Evolutionary conservation across 371 early-diverging fungal genomes (phyloP), one percentile per base, ranked within the genome.

Genomic region (Cladochytrium tenue): DNA sequence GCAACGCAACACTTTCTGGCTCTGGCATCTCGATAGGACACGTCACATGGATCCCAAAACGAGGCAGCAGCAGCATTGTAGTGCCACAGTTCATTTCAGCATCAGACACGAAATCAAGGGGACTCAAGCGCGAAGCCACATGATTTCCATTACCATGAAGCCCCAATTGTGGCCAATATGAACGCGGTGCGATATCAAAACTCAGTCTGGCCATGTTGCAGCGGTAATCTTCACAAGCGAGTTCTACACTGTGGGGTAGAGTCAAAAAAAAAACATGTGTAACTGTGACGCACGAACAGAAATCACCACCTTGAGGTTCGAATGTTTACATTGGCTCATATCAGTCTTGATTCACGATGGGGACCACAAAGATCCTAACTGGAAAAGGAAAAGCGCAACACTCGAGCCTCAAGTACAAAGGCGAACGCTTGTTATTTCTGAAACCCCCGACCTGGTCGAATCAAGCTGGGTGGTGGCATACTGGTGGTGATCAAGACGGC

Each of bases 11-110:
- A 0, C 73, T 74, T 62, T 77, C 78, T 0, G 75, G 75, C 58
- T 77, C 78, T 28, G 69, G 67, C 58, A 77, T 75, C 78, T 23
- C 73, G 78, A 50, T 69, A 77, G n/a, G 51, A 10, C 17, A n/a
- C 58, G 27, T 58, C 61, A 59, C 78, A 77, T 2, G 67, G 68
- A 35, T 72, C 63, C 7, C 35, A 20, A 56, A 56, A 71, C 28
- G 61, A 23, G 5, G 25, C 33, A 5, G 63, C 56, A 10, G 64
- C 57, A 7, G 65, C 50, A 15, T 32, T 36, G 27, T 69, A 67
- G 36, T 72, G 61, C 68, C 68, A 72, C 68, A 50, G n/a, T 13
- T 50, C 15, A 15, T 50, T 50, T 13, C 15, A 50, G n/a, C n/a
- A 50, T 50, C 50, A 50, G 15, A 50, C 50, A 50, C 50, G 50